Conservation (phyloP, 768 basidiomycete genomes). For the Mycena olivaceomarginata region DNA sequence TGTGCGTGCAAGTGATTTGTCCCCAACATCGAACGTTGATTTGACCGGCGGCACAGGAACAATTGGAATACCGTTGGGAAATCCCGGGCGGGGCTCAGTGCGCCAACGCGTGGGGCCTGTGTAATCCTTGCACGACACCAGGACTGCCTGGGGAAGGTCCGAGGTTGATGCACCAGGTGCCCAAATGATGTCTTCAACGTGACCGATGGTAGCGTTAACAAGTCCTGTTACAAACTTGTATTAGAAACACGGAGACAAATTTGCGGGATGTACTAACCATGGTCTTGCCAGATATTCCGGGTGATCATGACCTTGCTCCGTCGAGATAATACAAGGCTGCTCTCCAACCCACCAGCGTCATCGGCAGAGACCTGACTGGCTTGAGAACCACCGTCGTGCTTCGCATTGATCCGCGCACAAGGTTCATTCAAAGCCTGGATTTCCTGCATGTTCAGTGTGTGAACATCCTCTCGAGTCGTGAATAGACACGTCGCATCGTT, state of each 20-base stretch:
- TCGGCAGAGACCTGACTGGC: constrained; percentile 11
- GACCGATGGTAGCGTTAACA: constrained; percentile 38
- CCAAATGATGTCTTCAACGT: constrained; percentile 45
- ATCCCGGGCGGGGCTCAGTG: constrained; percentile 12
- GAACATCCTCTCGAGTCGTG: constrained; percentile 32
- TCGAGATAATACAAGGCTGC: not conserved
- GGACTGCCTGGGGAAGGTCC: constrained; percentile 42
- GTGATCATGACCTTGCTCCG: constrained; percentile 39
- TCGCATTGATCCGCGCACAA: constrained; percentile 31
- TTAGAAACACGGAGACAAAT: not conserved
- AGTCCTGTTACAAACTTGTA: constrained; percentile 21
- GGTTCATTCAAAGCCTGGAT: constrained; percentile 25
- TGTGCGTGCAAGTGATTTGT: constrained; percentile 24
- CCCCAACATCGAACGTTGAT: constrained; percentile 32
- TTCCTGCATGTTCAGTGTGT: constrained; percentile 21
- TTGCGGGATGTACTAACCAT: constrained; percentile 20
- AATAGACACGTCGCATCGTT: constrained; percentile 31
- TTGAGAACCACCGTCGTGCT: constrained; percentile 32
- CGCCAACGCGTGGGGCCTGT: constrained; percentile 45
- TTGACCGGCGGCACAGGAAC: constrained; percentile 42
- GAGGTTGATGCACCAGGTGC: constrained; percentile 23
- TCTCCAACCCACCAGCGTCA: constrained; percentile 27
- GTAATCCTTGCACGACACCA: constrained; percentile 41
- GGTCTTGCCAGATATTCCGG: constrained; percentile 29
- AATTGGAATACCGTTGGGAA: constrained; percentile 40